A percentile compares a stretch with the other conserved stretches of the same genome.
Evolutionary conservation across 495 filamentous ascomycete genomes (phyloP).

Genomic region (Hypoxylon fragiforme): DNA sequence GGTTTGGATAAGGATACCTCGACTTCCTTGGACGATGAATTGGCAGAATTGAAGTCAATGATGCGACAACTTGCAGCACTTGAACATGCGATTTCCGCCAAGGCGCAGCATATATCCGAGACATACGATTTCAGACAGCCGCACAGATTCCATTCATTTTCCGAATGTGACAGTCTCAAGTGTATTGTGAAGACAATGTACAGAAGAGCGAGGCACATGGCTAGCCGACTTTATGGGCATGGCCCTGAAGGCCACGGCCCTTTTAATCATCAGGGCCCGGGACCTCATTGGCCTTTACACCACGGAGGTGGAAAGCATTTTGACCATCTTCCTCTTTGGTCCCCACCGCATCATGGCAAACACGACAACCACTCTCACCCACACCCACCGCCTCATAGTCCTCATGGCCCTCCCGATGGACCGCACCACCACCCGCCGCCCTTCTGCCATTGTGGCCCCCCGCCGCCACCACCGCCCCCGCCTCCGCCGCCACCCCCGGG

Average conservation of each 20-base stretch:
- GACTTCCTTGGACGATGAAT: slow-evolving; percentile 33
- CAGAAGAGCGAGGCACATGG: slow-evolving; percentile 26
- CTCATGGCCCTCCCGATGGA: slow-evolving; percentile 24
- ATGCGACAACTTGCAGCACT: slow-evolving; percentile 36
- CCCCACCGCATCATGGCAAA: slow-evolving; percentile 15
- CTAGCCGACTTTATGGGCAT: slow-evolving; percentile 28
- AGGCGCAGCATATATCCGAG: slow-evolving; percentile 33
- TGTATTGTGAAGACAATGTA: slow-evolving; percentile 37
- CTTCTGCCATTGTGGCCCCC: slow-evolving; percentile 31
- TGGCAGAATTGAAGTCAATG: slow-evolving; percentile 41
- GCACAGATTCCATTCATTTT: slow-evolving; percentile 18
- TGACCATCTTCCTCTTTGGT: slow-evolving; percentile 22
- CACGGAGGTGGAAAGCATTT: slow-evolving; percentile 6
- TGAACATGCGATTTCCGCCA: slow-evolving; percentile 38
- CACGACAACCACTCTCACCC: slow-evolving; percentile 31
- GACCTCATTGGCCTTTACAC: slow-evolving; percentile 22
- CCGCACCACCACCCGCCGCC: slow-evolving; percentile 26
- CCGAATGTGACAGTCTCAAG: slow-evolving; percentile 34
- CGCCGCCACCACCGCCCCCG: too few relatives aligned
- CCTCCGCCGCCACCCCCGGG: slow-evolving; percentile 16
- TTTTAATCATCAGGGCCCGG: neutral
- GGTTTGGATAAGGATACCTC: slow-evolving; percentile 6
- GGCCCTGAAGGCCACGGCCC: slow-evolving; percentile 10
- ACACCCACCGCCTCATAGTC: slow-evolving; percentile 28
- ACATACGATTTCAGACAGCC: slow-evolving; percentile 24